A percentile compares a stretch with the other conserved stretches of the same genome.
Conservation (phyloP, 192 early-diverging fungal genomes). For the Coemansia interrupta region DNA sequence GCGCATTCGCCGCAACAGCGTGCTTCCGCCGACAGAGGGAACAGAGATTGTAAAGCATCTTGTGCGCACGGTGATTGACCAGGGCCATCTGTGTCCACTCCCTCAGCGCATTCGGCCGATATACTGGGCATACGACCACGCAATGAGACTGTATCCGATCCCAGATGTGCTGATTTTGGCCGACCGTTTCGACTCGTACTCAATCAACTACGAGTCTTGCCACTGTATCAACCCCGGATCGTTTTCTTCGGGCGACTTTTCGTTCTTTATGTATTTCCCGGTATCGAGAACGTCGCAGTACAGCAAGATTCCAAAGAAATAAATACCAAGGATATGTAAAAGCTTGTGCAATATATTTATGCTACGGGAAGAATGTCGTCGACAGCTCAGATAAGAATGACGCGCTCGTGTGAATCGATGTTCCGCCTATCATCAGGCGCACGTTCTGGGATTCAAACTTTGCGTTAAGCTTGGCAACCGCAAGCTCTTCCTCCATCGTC, state of each 20-base stretch:
- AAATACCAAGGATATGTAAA: too few species aligned
- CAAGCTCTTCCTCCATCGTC: slow-evolving; percentile 88
- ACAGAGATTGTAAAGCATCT: slow-evolving; percentile 53
- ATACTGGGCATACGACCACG: slow-evolving; percentile 79
- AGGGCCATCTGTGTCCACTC: slow-evolving; percentile 81
- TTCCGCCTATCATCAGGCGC: slow-evolving; percentile 87
- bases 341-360: too few species aligned
- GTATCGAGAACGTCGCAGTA: slow-evolving; percentile 52
- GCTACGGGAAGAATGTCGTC: slow-evolving; percentile 33
- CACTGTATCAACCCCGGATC: slow-evolving; percentile 78
- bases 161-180: slow-evolving; percentile 84
- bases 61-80: slow-evolving; percentile 76
- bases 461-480: slow-evolving; percentile 81
- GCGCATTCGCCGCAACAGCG: slow-evolving; percentile 70
- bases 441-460: slow-evolving; percentile 62
- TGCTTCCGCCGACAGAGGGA: slow-evolving; percentile 59
- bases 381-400: slow-evolving; percentile 48
- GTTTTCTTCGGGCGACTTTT: slow-evolving; percentile 60
- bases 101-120: slow-evolving; percentile 72
- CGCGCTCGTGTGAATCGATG: slow-evolving; percentile 77
- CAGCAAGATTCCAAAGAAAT: slow-evolving; percentile 37
- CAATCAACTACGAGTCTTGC: slow-evolving; percentile 70
- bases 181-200: slow-evolving; percentile 80
- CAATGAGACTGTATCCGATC: slow-evolving; percentile 80
- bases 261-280: slow-evolving; percentile 75